Conservation (phyloP, 768 basidiomycete genomes). For the Basidioascus undulatus region DNA sequence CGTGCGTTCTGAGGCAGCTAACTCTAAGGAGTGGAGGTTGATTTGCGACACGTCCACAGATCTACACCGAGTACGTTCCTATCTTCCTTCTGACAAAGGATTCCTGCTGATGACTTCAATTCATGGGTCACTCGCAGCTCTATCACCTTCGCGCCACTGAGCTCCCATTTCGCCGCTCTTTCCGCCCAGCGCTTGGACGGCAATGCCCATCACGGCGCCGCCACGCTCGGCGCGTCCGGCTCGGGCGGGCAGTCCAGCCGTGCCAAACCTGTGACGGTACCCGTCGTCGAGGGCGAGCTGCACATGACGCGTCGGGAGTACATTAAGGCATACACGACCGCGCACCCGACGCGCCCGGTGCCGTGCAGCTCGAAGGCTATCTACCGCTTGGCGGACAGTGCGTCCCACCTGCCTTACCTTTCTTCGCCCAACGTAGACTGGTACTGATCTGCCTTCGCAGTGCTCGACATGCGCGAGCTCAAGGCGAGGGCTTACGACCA, state of each 20-base stretch:
- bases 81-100: not conserved
- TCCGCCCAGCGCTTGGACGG: too few relatives aligned
- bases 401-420: conserved; percentile 18
- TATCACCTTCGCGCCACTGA: conserved; percentile 59
- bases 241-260: too few relatives aligned
- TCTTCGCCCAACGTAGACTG: not conserved
- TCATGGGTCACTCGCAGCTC: conserved; percentile 65
- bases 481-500: conserved; percentile 58
- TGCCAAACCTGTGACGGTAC: too few relatives aligned
- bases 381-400: conserved; percentile 61
- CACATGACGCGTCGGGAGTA: conserved; percentile 36
- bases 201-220: too few relatives aligned
- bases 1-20: too few relatives aligned
- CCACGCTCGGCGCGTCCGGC: too few relatives aligned
- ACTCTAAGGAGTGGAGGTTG: not conserved
- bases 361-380: conserved; percentile 65
- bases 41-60: not conserved
- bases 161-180: conserved; percentile 54
- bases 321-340: conserved; percentile 42
- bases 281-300: too few relatives aligned
- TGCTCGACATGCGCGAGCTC: conserved; percentile 43
- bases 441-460: conserved; percentile 19
- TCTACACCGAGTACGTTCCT: not conserved
- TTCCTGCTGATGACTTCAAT: not conserved
- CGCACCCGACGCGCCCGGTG: conserved; percentile 36